These are phyloP conservation scores for Daedaleopsis nitida DNA, from an alignment of 768 basidiomycete genomes.

Conservation along the genomic window DNA sequence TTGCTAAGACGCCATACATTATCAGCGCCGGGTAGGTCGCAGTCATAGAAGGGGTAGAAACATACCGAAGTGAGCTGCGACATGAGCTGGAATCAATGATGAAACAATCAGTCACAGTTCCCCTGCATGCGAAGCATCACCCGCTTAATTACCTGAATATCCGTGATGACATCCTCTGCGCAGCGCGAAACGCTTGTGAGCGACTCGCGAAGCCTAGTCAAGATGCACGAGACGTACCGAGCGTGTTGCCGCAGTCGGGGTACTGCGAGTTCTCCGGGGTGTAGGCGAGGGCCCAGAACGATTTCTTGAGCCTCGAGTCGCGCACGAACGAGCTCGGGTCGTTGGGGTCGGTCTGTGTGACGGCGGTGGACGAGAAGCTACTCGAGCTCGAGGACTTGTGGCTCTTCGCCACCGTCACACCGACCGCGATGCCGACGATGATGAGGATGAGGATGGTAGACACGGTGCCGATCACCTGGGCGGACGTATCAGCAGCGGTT, in stretches of 20 bases:
- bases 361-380: constrained; percentile 21
- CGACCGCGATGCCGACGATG: constrained; percentile 61
- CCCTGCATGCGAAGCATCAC: not conserved
- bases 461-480: constrained; percentile 56
- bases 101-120: constrained; percentile 13
- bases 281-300: constrained; percentile 88
- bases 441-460: constrained; percentile 50
- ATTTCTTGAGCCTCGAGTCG: constrained; percentile 65
- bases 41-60: not conserved
- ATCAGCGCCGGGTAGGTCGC: not conserved
- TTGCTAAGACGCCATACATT: constrained; percentile 38
- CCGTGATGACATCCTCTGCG: constrained; percentile 59
- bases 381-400: constrained; percentile 36
- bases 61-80: constrained; percentile 77
- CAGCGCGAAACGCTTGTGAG: not conserved
- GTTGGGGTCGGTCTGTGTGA: constrained; percentile 47
- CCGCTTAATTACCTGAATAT: constrained; percentile 59
- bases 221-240: constrained; percentile 32
- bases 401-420: constrained; percentile 64
- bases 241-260: constrained; percentile 64
- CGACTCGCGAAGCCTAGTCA: not conserved
- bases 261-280: constrained; percentile 75
- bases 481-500: not conserved
- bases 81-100: constrained; percentile 51
- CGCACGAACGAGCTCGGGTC: constrained; percentile 82